Evolutionary conservation across 1,284 basidiomycete genomes (phyloP).

Genomic region (Sporisorium iseilematis-ciliati): DNA sequence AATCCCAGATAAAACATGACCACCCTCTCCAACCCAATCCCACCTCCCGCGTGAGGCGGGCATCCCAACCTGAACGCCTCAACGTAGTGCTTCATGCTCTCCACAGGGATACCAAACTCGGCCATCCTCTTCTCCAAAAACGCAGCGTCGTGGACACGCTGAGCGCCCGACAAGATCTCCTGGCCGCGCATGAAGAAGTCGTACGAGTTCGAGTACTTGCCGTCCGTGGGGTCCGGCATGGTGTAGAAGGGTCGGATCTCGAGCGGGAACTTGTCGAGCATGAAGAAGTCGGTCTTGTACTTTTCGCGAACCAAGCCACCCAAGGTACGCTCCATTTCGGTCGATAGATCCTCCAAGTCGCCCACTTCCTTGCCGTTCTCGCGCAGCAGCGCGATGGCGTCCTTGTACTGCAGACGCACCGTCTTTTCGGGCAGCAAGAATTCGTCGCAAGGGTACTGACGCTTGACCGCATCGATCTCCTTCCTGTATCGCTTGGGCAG

Average conservation of each 20-base stretch:
- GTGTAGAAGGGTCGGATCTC: slow-evolving; percentile 69
- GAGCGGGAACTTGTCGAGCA: slow-evolving; percentile 69
- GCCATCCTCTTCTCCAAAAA: slow-evolving; percentile 86
- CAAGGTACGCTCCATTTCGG: slow-evolving; percentile 65
- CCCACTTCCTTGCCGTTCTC: slow-evolving; percentile 64
- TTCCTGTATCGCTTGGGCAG: slow-evolving; percentile 77
- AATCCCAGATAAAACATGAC: slow-evolving; percentile 81
- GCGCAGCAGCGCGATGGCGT: slow-evolving; percentile 65
- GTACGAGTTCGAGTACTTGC: slow-evolving; percentile 89
- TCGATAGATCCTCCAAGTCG: slow-evolving; percentile 67
- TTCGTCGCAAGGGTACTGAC: slow-evolving; percentile 84
- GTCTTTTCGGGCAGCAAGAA: slow-evolving; percentile 67
- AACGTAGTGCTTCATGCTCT: slow-evolving; percentile 88
- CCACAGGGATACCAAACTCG: slow-evolving; percentile 80
- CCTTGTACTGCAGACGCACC: slow-evolving; percentile 63
- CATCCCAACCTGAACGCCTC: slow-evolving; percentile 95
- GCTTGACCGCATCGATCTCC: slow-evolving; percentile 83
- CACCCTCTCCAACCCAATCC: slow-evolving; percentile 85
- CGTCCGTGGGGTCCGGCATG: slow-evolving; percentile 67
- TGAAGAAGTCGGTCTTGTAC: slow-evolving; percentile 69
- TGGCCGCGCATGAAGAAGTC: slow-evolving; percentile 99
- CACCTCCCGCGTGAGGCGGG: slow-evolving; percentile 79
- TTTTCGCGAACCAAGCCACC: slow-evolving; percentile 66
- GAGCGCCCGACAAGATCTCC: slow-evolving; percentile 96
- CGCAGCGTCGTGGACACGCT: slow-evolving; percentile 91